Evolutionary conservation across 2,329 filamentous ascomycete genomes (phyloP).

Genomic region (Davidsoniella virescens): DNA sequence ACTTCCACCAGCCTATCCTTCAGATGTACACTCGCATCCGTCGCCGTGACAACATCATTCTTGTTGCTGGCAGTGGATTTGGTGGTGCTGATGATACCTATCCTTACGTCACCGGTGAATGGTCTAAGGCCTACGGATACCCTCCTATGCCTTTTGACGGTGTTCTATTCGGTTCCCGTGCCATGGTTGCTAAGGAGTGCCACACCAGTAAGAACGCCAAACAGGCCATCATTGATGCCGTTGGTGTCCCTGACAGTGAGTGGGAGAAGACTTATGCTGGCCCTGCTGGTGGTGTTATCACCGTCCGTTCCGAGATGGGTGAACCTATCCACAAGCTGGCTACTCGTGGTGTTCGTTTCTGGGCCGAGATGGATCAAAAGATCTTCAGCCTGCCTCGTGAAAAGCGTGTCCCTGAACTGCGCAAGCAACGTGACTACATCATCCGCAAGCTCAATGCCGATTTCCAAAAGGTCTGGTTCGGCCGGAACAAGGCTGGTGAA

Average conservation of each 20-base stretch:
- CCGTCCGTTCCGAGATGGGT: slow-evolving; percentile 95
- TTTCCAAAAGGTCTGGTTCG: slow-evolving; percentile 96
- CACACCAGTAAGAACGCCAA: slow-evolving; percentile 78
- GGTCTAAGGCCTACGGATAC: slow-evolving; percentile 76
- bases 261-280: slow-evolving; percentile 95
- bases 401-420: slow-evolving; percentile 73
- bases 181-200: slow-evolving; percentile 90
- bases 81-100: slow-evolving; percentile 82
- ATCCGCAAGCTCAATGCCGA: slow-evolving; percentile 93
- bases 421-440: slow-evolving; percentile 78
- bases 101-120: slow-evolving; percentile 76
- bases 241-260: slow-evolving; percentile 62
- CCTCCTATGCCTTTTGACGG: slow-evolving; percentile 91
- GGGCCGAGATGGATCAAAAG: slow-evolving; percentile 97
- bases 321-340: slow-evolving; percentile 98
- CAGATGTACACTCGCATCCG: slow-evolving; percentile 84
- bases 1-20: slow-evolving; percentile 84
- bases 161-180: slow-evolving; percentile 74
- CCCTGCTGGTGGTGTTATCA: slow-evolving; percentile 82
- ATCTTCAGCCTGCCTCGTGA: slow-evolving; percentile 95
- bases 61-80: slow-evolving; percentile 83
- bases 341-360: slow-evolving; percentile 88
- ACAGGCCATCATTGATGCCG: slow-evolving; percentile 74
- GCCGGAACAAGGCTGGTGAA: slow-evolving; percentile 62
- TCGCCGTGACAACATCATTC: slow-evolving; percentile 69